Evolutionary conservation across 2,329 filamentous ascomycete genomes (phyloP).

Genomic region (Pseudogymnoascus sp.): DNA sequence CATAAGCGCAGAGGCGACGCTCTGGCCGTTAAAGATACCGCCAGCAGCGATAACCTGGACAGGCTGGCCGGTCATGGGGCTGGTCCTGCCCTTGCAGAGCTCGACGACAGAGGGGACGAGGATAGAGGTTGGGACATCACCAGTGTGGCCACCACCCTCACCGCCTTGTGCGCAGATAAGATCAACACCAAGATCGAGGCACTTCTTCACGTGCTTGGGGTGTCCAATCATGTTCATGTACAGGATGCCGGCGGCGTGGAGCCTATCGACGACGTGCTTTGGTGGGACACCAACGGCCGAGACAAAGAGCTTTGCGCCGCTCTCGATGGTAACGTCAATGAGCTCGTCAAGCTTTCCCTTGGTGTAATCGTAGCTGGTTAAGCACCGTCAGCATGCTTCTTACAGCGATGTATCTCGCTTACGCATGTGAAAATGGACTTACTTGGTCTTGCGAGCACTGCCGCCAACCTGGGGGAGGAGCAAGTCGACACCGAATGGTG

Average conservation of each 20-base stretch:
- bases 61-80: constrained; percentile 74
- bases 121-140: constrained; percentile 82
- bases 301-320: constrained; percentile 86
- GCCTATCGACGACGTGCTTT: constrained; percentile 76
- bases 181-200: constrained; percentile 82
- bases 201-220: constrained; percentile 98
- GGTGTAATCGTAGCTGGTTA: constrained; percentile 89
- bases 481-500: constrained; percentile 90
- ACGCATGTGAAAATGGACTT: constrained; percentile 22
- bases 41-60: constrained; percentile 92
- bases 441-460: constrained; percentile 91
- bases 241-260: constrained; percentile 79
- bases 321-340: constrained; percentile 85
- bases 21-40: constrained; percentile 87
- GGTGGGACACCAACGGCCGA: constrained; percentile 93
- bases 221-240: constrained; percentile 99
- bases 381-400: constrained; percentile 21
- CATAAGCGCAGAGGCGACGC: constrained; percentile 82
- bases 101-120: constrained; percentile 89
- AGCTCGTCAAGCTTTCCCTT: constrained; percentile 95
- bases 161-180: constrained; percentile 98
- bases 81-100: constrained; percentile 70
- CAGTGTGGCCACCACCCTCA: constrained; percentile 94
- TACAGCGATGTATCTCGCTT: constrained; percentile 1
- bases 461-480: constrained; percentile 92